A percentile compares a stretch with the other conserved stretches of the same genome.
Evolutionary conservation across 495 filamentous ascomycete genomes (phyloP).

Genomic region (Xylaria sp.): DNA sequence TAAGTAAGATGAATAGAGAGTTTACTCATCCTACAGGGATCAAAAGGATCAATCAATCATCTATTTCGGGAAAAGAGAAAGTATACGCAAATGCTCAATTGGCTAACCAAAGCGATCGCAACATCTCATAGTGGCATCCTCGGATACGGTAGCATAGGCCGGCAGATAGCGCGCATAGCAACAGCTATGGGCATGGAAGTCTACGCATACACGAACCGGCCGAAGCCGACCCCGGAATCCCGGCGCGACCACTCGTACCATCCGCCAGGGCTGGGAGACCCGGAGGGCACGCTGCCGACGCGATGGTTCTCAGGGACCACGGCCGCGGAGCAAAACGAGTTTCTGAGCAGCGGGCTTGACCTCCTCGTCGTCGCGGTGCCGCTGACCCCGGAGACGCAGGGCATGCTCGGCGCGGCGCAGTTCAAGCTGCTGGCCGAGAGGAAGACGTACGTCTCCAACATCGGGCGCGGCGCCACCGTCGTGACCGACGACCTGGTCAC

Average conservation of each 20-base stretch:
- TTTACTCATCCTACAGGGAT: neutral
- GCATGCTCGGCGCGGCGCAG: slow-evolving; percentile 69
- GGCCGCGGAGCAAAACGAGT: slow-evolving; percentile 65
- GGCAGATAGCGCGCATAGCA: slow-evolving; percentile 73
- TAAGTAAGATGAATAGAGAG: slow-evolving; percentile 33
- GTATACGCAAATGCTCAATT: neutral
- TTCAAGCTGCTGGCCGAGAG: slow-evolving; percentile 66
- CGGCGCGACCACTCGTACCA: slow-evolving; percentile 71
- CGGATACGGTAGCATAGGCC: slow-evolving; percentile 85
- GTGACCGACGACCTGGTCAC: slow-evolving; percentile 71
- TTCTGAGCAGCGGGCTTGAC: slow-evolving; percentile 74
- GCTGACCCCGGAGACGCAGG: slow-evolving; percentile 69
- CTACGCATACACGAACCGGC: slow-evolving; percentile 78
- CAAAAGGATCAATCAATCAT: neutral
- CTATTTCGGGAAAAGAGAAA: neutral
- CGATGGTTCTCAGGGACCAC: slow-evolving; percentile 76
- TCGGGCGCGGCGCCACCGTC: slow-evolving; percentile 74
- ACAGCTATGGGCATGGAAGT: slow-evolving; percentile 80
- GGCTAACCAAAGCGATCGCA: neutral
- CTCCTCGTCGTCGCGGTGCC: slow-evolving; percentile 78
- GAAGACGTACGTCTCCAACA: slow-evolving; percentile 73
- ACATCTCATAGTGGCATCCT: slow-evolving; percentile 68
- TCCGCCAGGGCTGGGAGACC: slow-evolving; percentile 78
- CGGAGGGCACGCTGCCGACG: slow-evolving; percentile 71
- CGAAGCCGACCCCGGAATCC: slow-evolving; percentile 59